Base-by-base conservation (phyloP, 495 filamentous ascomycete species). In the Chaetomium fimeti region DNA sequence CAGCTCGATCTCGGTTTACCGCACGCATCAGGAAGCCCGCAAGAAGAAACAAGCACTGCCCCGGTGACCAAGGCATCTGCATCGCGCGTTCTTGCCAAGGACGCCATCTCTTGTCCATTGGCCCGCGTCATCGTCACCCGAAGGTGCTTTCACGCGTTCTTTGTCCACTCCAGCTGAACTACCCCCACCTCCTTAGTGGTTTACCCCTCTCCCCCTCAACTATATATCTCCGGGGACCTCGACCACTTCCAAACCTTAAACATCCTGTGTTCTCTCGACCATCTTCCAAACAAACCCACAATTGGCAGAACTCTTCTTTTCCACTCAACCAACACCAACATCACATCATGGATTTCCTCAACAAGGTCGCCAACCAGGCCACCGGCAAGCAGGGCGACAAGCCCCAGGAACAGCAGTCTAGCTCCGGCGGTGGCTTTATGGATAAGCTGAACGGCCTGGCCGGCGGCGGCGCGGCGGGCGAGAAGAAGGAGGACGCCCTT, bases 401-500 rank as follows among this genome's bases (percentile, higher is more conserved):
- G 11, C 58, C 61, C 15, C 57, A 69, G 15, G 29, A 57, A 38
- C 67, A 67, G 24, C 53, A 68, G 0, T 57, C 70, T 18, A 22
- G 66, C n/a, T 61, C 63, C 24, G 48, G 64, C 43, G 59, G 66
- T 55, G 58, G 66, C 58, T 75, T 88, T 70, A 67, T 87, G 57
- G 81, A 82, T 62, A 86, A 88, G 70, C 45, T 89, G 32, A 87
- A 90, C 74, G 59, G 72, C 32, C 76, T 83, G 53, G 84, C 84
- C 28, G 88, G 88, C 28, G 88, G 88, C 48, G 88, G 88, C 40
- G 77, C 72, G 53, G 77, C 84, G 68, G 82, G 85, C 69, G 88
- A 91, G 82, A 83, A 89, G 80, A 86, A 89, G 47, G 88, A 90
- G 71, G 88, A 90, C 72, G 69, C 65, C 0, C 79, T 89, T 29